Base-by-base conservation (phyloP, 2,329 filamentous ascomycete genomes). In the Boeremia exigua region DNA sequence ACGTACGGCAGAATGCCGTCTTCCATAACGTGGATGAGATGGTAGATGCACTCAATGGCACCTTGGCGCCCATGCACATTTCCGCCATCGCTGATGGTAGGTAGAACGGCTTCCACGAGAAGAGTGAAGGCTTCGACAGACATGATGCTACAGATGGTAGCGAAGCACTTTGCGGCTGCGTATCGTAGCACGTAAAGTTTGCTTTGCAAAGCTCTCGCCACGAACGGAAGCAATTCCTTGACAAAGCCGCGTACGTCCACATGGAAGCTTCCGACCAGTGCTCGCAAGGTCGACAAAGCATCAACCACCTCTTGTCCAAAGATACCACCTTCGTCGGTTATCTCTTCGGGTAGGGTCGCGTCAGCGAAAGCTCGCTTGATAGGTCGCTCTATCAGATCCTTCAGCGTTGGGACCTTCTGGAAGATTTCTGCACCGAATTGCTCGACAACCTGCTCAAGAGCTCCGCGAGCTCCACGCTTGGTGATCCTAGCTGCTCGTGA, bases 21-120 rank as follows among this genome's bases (percentile, higher is more conserved):
- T 59, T 96, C 95, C 95, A 99, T 99, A 47, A 97, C 93, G 57
- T 96, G 91, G 61, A 99, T 99, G 56, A 99, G 81, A 76, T 99
- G 95, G 73, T 99, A 99, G 56, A 99, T 90, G 66, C 88, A 92
- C 77, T 99, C 95, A 54, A 96, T 95, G 6, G 92, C 92, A 60
- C 95, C 95, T 79, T 99, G 95, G 34, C 95, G 88, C 77, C 89
- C 90, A 70, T 91, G 88, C 28, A 97, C 84, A 68, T 99, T 94
- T 56, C 96, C 78, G 1, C 92, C 89, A 67, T 97, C 97, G 79
- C 84, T 95, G 75, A 98, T 96, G 2, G 91, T 91, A 6, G 95
- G 95, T 39, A 99, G 77, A 9, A 99, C 92, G 70, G 92, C 90
- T 74, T 98, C 91, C 0, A 99, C 95, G 19, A 99, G 81, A 72